phyloP scores from a whole-genome alignment of 1,284 basidiomycete species.

The Retiboletus flavoniger region DNA sequence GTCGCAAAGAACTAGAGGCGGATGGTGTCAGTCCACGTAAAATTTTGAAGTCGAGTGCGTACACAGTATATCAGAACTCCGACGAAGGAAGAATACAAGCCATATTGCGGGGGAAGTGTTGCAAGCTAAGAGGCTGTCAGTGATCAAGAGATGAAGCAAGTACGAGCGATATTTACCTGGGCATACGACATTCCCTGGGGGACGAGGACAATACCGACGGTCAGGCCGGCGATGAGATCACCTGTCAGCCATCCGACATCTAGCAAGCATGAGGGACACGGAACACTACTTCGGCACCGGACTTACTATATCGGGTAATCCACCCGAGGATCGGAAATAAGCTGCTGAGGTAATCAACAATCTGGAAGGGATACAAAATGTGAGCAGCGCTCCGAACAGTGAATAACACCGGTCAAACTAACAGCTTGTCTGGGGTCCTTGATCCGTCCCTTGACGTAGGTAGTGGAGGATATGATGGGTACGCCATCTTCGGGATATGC shows the following conservation, averaged over 20 bases:
- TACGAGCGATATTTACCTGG: conserved; percentile 40
- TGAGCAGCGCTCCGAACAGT: conserved; percentile 1
- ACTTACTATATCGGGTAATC: conserved; percentile 81
- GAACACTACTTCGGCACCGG: not conserved
- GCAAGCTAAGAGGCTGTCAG: conserved; percentile 60
- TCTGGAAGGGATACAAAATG: conserved; percentile 37
- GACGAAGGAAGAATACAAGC: conserved; percentile 94
- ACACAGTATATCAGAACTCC: conserved; percentile 82
- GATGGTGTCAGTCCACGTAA: conserved; percentile 8
- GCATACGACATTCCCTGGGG: conserved; percentile 89
- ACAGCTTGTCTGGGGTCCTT: conserved; percentile 51
- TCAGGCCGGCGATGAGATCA: conserved; percentile 86
- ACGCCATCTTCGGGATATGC: conserved; percentile 59
- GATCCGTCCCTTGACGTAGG: conserved; percentile 48
- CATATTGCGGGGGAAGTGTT: conserved; percentile 82
- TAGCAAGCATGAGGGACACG: conserved; percentile 24
- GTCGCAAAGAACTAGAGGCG: conserved; percentile 78
- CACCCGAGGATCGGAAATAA: conserved; percentile 85
- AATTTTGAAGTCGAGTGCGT: conserved; percentile 36
- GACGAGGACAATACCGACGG: conserved; percentile 88
- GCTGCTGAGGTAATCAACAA: conserved; percentile 58
- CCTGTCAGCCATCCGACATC: conserved; percentile 74
- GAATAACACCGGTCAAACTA: conserved; percentile 17
- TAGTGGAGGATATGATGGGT: conserved; percentile 53
- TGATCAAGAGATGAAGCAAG: not conserved